A percentile compares a stretch with the other conserved stretches of the same genome.
These are phyloP conservation scores for Chamaecrista fasciculata DNA, from an alignment of 306 rosid species.

Conservation along the genomic window DNA sequence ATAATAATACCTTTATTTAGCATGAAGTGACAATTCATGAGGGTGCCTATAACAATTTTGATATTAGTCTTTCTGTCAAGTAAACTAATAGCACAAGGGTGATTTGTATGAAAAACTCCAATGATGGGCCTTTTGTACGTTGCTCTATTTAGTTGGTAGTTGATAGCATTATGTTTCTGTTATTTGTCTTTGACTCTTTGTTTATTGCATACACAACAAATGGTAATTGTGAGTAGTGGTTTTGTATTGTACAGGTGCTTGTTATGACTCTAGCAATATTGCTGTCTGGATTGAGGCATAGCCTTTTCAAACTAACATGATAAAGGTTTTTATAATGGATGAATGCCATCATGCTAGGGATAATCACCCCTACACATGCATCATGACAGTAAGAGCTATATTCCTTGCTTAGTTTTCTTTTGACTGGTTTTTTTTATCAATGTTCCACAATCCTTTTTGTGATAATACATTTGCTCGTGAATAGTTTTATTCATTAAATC, in stretches of 20 bases:
- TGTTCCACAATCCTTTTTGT: background rate
- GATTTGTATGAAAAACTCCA: background rate
- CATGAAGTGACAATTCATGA: too few species aligned
- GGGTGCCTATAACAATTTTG: too few species aligned
- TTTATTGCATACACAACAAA: background rate
- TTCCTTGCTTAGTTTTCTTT: conserved; percentile 3
- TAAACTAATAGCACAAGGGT: background rate
- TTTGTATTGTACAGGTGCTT: conserved; percentile 57
- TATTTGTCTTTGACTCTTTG: too few species aligned
- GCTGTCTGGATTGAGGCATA: conserved; percentile 59
- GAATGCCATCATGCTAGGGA: conserved; percentile 93
- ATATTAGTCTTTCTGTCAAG: background rate
- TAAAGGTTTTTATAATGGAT: conserved; percentile 74
- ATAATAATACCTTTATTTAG: too few species aligned
- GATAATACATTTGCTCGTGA: too few species aligned
- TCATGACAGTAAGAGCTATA: conserved; percentile 64
- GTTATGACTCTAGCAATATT: conserved; percentile 86
- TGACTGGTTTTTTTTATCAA: conserved; percentile 1
- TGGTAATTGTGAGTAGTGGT: conserved; percentile 2
- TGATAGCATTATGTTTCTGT: conserved; percentile 4
- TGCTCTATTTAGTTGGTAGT: background rate
- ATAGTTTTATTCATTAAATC: too few species aligned
- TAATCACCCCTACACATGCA: conserved; percentile 60
- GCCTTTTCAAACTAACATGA: conserved; percentile 68
- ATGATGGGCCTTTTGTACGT: background rate